phyloP scores from a whole-genome alignment of 345 rosid genomes.

The Citrus trifoliata region DNA sequence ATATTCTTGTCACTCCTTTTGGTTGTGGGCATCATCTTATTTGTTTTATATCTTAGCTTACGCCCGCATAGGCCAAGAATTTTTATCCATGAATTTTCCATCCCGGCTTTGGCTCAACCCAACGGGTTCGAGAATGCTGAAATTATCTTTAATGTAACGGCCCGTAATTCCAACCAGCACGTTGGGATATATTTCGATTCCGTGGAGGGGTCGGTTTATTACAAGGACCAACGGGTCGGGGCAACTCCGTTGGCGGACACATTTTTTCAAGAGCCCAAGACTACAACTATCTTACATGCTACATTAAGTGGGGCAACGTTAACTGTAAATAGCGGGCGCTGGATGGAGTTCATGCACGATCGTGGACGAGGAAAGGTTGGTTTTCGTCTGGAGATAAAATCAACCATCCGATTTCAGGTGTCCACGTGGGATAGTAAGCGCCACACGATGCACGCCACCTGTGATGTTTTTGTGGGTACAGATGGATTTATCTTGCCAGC shows the following conservation, averaged over 20 bases:
- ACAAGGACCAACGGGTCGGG: constrained; percentile 58
- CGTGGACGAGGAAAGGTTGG: constrained; percentile 50
- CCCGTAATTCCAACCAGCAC: constrained; percentile 68
- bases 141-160: constrained; percentile 57
- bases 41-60: constrained; percentile 76
- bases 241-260: constrained; percentile 33
- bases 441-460: constrained; percentile 65
- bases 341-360: constrained; percentile 60
- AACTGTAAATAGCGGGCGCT: constrained; percentile 45
- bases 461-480: constrained; percentile 52
- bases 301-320: constrained; percentile 59
- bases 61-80: constrained; percentile 90
- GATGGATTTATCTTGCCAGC: constrained; percentile 57
- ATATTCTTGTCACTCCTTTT: constrained; percentile 51
- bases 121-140: constrained; percentile 51
- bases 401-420: constrained; percentile 63
- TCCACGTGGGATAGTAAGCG: constrained; percentile 56
- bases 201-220: constrained; percentile 52
- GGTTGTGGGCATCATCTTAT: constrained; percentile 39
- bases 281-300: constrained; percentile 42
- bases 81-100: constrained; percentile 38
- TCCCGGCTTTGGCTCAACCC: constrained; percentile 47
- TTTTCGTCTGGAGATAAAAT: constrained; percentile 59
- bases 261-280: constrained; percentile 71
- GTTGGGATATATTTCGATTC: constrained; percentile 58